These are phyloP conservation scores for Alternaria viburni DNA, from an alignment of 2,329 filamentous ascomycete genomes.

Conservation along the genomic window DNA sequence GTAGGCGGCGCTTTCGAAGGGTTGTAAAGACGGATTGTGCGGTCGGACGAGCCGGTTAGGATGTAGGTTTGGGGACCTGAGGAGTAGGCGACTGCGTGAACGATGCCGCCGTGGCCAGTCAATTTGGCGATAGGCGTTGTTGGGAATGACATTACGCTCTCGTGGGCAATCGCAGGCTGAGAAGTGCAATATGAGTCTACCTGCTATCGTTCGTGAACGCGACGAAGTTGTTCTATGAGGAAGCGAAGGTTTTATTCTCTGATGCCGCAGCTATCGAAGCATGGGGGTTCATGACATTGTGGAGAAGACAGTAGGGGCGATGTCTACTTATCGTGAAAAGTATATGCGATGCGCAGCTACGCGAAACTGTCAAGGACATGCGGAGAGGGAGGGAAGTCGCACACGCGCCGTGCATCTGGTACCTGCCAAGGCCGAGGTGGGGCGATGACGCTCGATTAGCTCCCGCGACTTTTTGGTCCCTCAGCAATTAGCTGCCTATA, in stretches of 20 bases:
- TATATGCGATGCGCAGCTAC: not conserved
- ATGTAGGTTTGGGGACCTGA: conserved; percentile 61
- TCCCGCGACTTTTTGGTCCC: conserved; percentile 29
- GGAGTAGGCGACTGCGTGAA: conserved; percentile 60
- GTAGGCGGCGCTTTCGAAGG: conserved; percentile 59
- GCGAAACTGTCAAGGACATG: not conserved
- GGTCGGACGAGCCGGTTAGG: conserved; percentile 85
- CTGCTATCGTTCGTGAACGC: not conserved
- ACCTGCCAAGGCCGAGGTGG: conserved; percentile 17
- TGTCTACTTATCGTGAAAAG: not conserved
- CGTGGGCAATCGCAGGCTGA: not conserved
- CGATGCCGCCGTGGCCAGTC: conserved; percentile 52
- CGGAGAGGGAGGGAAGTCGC: not conserved
- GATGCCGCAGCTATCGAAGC: conserved; percentile 4
- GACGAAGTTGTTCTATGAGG: not conserved
- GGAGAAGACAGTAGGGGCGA: not conserved
- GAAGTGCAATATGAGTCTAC: not conserved
- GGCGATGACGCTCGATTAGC: conserved; percentile 20
- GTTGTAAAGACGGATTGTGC: conserved; percentile 86
- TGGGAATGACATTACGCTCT: conserved; percentile 49
- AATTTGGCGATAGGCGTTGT: conserved; percentile 49
- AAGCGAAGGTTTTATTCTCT: not conserved
- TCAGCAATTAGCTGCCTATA: conserved; percentile 3
- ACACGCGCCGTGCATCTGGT: conserved; percentile 1
- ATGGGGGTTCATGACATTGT: conserved; percentile 29